Evolutionary conservation across 1,284 basidiomycete species (phyloP).

Genomic region (Hemileia vastatrix): DNA sequence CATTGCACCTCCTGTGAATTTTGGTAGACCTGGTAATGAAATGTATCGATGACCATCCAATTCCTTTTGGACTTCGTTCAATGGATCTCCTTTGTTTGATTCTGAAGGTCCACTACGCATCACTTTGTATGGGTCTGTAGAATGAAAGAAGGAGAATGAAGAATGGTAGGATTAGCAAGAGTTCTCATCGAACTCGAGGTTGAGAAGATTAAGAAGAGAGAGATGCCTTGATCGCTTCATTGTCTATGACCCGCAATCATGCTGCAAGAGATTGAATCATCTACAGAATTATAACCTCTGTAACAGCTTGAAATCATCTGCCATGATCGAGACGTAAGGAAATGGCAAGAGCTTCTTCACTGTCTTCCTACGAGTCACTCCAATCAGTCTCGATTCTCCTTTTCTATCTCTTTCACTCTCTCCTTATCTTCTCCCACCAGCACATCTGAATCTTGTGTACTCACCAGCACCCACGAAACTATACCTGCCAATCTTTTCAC

Average conservation of each 20-base stretch:
- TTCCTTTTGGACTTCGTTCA: constrained; percentile 72
- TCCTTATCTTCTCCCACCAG: too few relatives aligned
- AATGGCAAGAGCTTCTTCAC: too few relatives aligned
- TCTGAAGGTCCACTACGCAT: constrained; percentile 78
- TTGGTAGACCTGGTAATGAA: constrained; percentile 78
- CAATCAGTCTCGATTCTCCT: too few relatives aligned
- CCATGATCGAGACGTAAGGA: too few relatives aligned
- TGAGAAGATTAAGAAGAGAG: neutral
- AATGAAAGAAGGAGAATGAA: neutral
- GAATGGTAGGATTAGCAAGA: neutral
- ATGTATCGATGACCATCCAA: constrained; percentile 79
- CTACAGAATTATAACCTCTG: too few relatives aligned
- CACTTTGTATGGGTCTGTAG: constrained; percentile 77
- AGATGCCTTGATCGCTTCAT: too few relatives aligned
- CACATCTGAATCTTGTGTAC: constrained; percentile 34
- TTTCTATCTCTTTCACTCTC: too few relatives aligned
- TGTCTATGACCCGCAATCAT: too few relatives aligned
- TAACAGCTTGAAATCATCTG: too few relatives aligned
- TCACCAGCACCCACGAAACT: constrained; percentile 89
- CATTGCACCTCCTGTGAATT: constrained; percentile 94
- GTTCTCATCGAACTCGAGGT: neutral
- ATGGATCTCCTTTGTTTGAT: constrained; percentile 76
- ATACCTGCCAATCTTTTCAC: constrained; percentile 84
- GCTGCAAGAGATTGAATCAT: too few relatives aligned
- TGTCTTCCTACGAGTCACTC: too few relatives aligned